phyloP scores from a whole-genome alignment of 2,329 filamentous ascomycete species.

The Lasiodiplodia citricola region DNA sequence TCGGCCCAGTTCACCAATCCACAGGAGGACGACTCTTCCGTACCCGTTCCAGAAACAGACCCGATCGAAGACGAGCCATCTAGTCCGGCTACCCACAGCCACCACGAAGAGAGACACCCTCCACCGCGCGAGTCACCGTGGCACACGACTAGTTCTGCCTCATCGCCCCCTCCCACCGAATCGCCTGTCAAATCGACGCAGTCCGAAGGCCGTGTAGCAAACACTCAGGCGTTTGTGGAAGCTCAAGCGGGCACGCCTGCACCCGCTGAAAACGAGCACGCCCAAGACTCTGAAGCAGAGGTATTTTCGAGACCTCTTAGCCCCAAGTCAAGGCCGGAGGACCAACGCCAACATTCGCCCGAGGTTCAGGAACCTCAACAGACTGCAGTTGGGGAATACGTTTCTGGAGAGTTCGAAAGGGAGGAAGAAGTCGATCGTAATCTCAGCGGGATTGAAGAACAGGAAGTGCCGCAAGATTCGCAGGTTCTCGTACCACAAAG shows the following conservation, averaged over 20 bases:
- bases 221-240: neutral
- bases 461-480: neutral
- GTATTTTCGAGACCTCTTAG: neutral
- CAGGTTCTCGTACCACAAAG: neutral
- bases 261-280: neutral
- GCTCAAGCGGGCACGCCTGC: neutral
- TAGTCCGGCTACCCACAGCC: neutral
- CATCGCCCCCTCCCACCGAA: slow-evolving; percentile 8
- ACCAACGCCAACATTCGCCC: neutral
- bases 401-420: neutral
- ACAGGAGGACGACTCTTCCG: slow-evolving; percentile 23
- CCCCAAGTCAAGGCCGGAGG: neutral
- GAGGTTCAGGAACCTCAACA: neutral
- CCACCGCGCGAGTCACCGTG: neutral
- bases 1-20: slow-evolving; percentile 10
- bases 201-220: neutral
- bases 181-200: slow-evolving; percentile 11
- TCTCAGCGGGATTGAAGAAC: neutral
- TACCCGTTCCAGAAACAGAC: slow-evolving; percentile 26
- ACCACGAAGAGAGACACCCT: slow-evolving; percentile 2
- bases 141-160: slow-evolving; percentile 10
- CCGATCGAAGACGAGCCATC: slow-evolving; percentile 25
- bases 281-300: neutral
- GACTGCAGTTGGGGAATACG: neutral
- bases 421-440: neutral